A percentile compares a stretch with the other conserved stretches of the same genome.
phyloP scores from a whole-genome alignment of 2,329 filamentous ascomycete species.

The Fusarium tanahbumbuense region DNA sequence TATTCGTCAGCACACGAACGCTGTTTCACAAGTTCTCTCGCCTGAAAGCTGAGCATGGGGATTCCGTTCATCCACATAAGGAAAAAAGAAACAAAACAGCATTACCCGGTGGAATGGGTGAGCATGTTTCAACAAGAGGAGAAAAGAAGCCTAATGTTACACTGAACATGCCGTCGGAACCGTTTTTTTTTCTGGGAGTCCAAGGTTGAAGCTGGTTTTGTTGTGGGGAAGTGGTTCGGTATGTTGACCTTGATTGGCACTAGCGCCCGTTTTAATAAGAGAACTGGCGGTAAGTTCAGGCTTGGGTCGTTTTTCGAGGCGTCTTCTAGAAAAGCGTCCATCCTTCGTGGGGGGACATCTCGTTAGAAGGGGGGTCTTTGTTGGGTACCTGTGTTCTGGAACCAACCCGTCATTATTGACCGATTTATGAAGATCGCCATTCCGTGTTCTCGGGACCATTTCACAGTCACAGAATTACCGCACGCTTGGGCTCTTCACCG shows the following conservation, averaged over 20 bases:
- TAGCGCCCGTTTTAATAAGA: neutral
- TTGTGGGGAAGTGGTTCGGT: neutral
- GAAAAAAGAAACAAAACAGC: neutral
- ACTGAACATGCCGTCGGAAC: neutral
- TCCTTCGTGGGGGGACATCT: neutral
- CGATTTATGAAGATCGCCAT: slow-evolving; percentile 1
- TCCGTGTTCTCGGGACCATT: neutral
- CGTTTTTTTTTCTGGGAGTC: neutral
- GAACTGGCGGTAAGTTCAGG: neutral
- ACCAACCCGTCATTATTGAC: neutral
- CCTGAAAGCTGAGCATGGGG: neutral
- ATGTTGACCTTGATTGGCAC: neutral
- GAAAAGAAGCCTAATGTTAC: neutral
- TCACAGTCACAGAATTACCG: neutral
- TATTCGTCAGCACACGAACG: neutral
- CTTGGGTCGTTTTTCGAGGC: neutral
- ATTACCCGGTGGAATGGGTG: neutral
- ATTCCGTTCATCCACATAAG: neutral
- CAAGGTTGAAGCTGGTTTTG: neutral
- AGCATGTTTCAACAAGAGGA: neutral
- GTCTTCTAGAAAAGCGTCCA: neutral
- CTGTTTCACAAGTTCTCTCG: neutral
- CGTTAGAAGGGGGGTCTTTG: neutral
- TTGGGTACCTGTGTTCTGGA: neutral
- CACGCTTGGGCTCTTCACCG: neutral